phyloP scores from a whole-genome alignment of 1,139 yeast species.

The Trichomonascaceae sp. region DNA sequence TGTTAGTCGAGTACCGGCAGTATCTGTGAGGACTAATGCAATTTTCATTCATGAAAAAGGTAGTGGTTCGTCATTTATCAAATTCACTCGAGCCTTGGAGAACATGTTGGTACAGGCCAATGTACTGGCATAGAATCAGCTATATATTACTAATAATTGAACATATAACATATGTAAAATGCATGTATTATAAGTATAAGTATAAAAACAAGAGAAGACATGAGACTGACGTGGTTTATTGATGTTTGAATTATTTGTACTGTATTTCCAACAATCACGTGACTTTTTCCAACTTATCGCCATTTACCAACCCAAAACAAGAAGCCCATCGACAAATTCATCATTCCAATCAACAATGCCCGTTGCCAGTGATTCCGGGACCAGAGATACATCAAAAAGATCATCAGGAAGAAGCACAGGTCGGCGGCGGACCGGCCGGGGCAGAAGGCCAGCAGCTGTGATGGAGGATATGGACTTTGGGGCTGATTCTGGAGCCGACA shows the following conservation, averaged over 20 bases:
- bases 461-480: neutral
- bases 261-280: neutral
- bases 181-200: neutral
- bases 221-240: too few species aligned
- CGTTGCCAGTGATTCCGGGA: neutral
- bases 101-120: constrained; percentile 17
- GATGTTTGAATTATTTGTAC: neutral
- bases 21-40: constrained; percentile 19
- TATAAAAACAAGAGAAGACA: too few species aligned
- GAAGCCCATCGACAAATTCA: neutral
- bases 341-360: neutral
- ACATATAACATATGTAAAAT: neutral
- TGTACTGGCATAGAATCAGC: constrained; percentile 11
- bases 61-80: constrained; percentile 26
- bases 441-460: constrained; percentile 2
- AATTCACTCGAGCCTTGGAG: constrained; percentile 32
- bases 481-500: neutral
- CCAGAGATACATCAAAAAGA: neutral
- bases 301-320: neutral
- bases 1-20: constrained; percentile 13
- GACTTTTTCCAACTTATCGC: neutral
- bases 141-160: neutral
- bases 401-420: constrained; percentile 1
- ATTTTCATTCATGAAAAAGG: constrained; percentile 29
- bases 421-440: constrained; percentile 3